Base-by-base conservation (phyloP, 257 asterid genomes). In the Scutellaria baicalensis region DNA sequence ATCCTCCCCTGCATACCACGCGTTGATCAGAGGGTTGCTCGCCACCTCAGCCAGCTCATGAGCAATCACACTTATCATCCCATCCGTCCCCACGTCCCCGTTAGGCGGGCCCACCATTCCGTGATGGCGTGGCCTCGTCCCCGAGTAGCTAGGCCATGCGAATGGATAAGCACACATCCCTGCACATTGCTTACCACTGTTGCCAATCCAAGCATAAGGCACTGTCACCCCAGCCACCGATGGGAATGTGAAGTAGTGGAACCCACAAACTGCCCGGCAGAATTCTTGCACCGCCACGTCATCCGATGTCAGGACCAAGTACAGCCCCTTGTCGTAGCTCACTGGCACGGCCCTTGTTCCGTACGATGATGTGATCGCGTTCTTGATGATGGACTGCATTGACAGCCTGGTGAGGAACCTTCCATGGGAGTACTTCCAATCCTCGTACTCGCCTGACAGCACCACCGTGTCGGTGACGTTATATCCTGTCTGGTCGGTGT, bases 41-140 rank as follows among this genome's bases (percentile, higher is more conserved):
- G 95, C 77, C 4, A 86, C 88, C 77, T 90, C 97, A 0, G 95
- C 95, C 1, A 90, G 57, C 79, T 90, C 97, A 43, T 90, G 97
- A 0, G 84, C 97, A 23, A 90, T 88, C 83, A 90, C 95, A 56
- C 88, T 85, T n/a, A 89, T 84, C 95, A 89, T 87, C n/a, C 95
- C 95, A 58, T 89, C 96, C 4, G 76, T 70, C 6, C 90, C 95
- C 1, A 79, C 75, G 18, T 84, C 90, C 11, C 91, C 92, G 14
- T 89, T 86, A 1, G 96, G 96, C 5, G 94, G 69, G 6, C 82
- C 45, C 89, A 89, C 80, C 27, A 81, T 36, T 9, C 73, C 81
- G 8, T 68, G 67, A 9, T 57, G 65, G 0, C 27, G 51, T 6
- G 80, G 73, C 13, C 43, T 70, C 21, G 0, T 20, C 23, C 84